These are phyloP conservation scores for Hanseniaspora taiwanica DNA, from an alignment of 805 yeast species.

Conservation along the genomic window DNA sequence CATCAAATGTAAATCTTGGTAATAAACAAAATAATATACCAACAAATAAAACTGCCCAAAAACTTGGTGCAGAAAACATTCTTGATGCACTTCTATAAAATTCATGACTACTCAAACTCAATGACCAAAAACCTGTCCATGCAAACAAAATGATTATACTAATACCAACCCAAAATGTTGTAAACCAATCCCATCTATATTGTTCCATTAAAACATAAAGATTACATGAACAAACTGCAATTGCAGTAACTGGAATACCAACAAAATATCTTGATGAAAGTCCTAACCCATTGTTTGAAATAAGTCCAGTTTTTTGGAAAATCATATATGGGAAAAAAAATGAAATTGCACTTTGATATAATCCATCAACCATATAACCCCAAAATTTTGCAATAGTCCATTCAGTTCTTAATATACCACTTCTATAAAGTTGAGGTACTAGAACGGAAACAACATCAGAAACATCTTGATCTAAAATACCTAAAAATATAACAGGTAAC, in stretches of 20 bases:
- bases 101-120: constrained; percentile 38
- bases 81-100: constrained; percentile 56
- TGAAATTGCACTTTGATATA: constrained; percentile 59
- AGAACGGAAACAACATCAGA: constrained; percentile 51
- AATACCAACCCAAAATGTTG: constrained; percentile 38
- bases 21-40: constrained; percentile 53
- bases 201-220: constrained; percentile 52
- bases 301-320: constrained; percentile 30
- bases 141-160: constrained; percentile 50
- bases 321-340: constrained; percentile 62
- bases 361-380: constrained; percentile 65
- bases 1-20: constrained; percentile 56
- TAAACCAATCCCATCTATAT: constrained; percentile 73
- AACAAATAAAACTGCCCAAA: constrained; percentile 55
- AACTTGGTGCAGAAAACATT: constrained; percentile 44
- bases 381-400: constrained; percentile 58
- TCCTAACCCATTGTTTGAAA: constrained; percentile 39
- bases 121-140: constrained; percentile 77
- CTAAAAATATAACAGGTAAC: constrained; percentile 64
- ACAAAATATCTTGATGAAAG: constrained; percentile 63
- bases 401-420: constrained; percentile 60
- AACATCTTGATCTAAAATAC: constrained; percentile 73
- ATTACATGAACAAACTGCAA: constrained; percentile 57
- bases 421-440: constrained; percentile 62
- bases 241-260: constrained; percentile 54